These are phyloP conservation scores for Fonsecaea nubica DNA, from an alignment of 2,329 filamentous ascomycete genomes.

Conservation along the genomic window DNA sequence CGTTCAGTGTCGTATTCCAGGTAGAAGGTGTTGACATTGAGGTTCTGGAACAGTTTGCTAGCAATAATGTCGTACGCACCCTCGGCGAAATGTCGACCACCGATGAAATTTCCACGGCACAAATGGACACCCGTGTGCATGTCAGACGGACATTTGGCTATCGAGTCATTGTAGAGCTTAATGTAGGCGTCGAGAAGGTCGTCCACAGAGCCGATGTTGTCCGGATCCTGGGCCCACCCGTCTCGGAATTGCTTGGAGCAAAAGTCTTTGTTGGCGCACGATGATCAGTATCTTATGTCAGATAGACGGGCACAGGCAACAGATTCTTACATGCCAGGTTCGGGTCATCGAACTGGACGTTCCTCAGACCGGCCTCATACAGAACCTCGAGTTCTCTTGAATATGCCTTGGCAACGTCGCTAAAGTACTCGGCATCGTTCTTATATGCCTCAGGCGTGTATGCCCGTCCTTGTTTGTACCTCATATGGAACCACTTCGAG, in stretches of 20 bases:
- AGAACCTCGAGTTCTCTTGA: constrained; percentile 65
- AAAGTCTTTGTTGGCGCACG: constrained; percentile 58
- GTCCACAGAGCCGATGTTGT: constrained; percentile 69
- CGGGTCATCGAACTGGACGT: constrained; percentile 67
- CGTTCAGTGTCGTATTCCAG: constrained; percentile 69
- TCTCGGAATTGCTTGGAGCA: constrained; percentile 70
- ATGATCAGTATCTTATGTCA: not conserved
- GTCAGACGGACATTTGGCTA: constrained; percentile 65
- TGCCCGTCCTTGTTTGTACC: constrained; percentile 62
- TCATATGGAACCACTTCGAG: constrained; percentile 68
- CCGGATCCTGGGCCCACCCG: constrained; percentile 69
- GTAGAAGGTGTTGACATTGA: constrained; percentile 68
- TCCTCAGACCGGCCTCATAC: constrained; percentile 64
- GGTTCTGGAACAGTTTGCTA: constrained; percentile 64
- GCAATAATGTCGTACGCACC: constrained; percentile 70
- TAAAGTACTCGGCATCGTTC: constrained; percentile 68
- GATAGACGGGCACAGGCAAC: not conserved
- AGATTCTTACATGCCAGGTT: constrained; percentile 63
- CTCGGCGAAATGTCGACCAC: constrained; percentile 65
- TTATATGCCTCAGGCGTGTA: constrained; percentile 64
- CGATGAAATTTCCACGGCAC: constrained; percentile 68
- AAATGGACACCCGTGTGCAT: constrained; percentile 76
- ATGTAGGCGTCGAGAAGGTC: constrained; percentile 74
- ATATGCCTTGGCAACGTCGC: constrained; percentile 70
- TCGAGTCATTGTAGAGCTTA: constrained; percentile 71